Evolutionary conservation across 1,284 basidiomycete species (phyloP).

Genomic region (Cutaneotrichosporon sp.): DNA sequence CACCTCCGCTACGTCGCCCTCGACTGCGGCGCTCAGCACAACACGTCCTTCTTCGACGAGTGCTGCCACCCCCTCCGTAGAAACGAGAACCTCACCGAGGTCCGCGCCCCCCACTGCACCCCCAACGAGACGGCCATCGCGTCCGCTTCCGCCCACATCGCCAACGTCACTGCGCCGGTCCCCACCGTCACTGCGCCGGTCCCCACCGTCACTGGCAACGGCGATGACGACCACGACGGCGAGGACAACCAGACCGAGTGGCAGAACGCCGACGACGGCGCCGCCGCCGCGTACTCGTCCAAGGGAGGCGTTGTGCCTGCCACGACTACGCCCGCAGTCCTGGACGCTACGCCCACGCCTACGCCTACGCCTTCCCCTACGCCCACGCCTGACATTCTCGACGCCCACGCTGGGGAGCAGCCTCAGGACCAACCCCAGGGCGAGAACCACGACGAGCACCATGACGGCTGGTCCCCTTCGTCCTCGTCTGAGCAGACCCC

Average conservation of each 20-base stretch:
- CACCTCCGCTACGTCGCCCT: constrained; percentile 66
- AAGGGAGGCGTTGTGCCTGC: constrained; percentile 2
- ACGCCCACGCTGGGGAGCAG: constrained; percentile 5
- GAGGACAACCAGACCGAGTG: neutral
- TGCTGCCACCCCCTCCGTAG: constrained; percentile 62
- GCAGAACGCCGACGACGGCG: neutral
- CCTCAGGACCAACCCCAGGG: neutral
- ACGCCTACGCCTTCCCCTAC: neutral
- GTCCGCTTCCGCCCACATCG: constrained; percentile 30
- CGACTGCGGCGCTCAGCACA: constrained; percentile 61
- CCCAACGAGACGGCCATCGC: constrained; percentile 44
- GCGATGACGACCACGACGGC: neutral
- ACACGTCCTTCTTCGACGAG: constrained; percentile 62
- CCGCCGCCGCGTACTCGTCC: constrained; percentile 4
- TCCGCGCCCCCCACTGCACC: constrained; percentile 61
- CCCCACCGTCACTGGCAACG: constrained; percentile 24
- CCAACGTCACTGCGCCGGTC: constrained; percentile 24
- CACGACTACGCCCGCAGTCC: neutral
- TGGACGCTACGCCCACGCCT: neutral
- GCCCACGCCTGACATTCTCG: neutral
- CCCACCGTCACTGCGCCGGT: constrained; percentile 17
- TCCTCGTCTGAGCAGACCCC: neutral
- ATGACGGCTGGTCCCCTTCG: neutral
- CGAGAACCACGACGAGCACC: neutral
- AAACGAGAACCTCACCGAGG: constrained; percentile 57